Evolutionary conservation across 2,329 filamentous ascomycete genomes (phyloP).

Genomic region (Thermoascus crustaceus): DNA sequence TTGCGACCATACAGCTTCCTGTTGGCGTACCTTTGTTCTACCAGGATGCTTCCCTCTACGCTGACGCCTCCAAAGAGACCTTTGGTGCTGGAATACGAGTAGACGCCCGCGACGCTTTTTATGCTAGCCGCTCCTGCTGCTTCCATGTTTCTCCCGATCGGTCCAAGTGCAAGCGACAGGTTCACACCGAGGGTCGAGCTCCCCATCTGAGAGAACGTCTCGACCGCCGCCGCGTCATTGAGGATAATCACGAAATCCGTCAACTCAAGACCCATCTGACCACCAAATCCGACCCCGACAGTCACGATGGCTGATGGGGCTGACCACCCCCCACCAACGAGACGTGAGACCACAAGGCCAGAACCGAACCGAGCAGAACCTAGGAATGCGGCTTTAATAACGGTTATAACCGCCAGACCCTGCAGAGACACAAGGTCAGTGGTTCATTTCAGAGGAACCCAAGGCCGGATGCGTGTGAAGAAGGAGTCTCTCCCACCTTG

Average conservation of each 20-base stretch:
- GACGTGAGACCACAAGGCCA: constrained; percentile 16
- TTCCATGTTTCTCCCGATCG: constrained; percentile 77
- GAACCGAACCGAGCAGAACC: constrained; percentile 18
- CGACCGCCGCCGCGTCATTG: constrained; percentile 70
- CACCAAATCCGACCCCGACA: constrained; percentile 16
- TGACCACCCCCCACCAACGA: constrained; percentile 20
- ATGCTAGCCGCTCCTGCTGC: constrained; percentile 76
- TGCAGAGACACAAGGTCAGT: constrained; percentile 6
- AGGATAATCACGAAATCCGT: constrained; percentile 73
- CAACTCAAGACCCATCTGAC: constrained; percentile 18
- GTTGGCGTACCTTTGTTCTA: constrained; percentile 80
- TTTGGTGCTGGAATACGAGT: constrained; percentile 86
- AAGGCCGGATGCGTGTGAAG: background rate
- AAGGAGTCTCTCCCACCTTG: constrained; percentile 47
- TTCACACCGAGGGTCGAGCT: constrained; percentile 79
- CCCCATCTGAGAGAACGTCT: constrained; percentile 75
- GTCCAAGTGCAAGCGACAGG: constrained; percentile 77
- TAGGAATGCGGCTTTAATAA: constrained; percentile 17
- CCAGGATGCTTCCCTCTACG: constrained; percentile 72
- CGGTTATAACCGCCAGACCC: constrained; percentile 18
- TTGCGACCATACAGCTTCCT: constrained; percentile 76
- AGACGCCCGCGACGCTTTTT: constrained; percentile 71
- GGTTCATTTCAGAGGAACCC: background rate
- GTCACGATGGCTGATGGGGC: constrained; percentile 17
- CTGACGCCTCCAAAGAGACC: constrained; percentile 81